These are phyloP conservation scores for Clarkia xantiana DNA, from an alignment of 345 rosid species.

Conservation along the genomic window DNA sequence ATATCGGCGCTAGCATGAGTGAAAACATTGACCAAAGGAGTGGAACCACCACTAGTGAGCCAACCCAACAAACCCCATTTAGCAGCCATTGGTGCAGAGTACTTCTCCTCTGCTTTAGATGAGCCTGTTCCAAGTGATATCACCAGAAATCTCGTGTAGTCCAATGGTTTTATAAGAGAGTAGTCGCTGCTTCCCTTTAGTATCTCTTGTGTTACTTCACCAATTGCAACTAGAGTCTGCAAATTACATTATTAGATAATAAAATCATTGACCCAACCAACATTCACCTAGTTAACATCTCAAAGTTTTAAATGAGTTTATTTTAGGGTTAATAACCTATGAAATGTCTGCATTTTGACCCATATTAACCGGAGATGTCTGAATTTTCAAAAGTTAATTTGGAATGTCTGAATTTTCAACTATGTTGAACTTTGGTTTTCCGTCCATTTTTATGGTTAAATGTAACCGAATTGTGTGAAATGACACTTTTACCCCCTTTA, in stretches of 20 bases:
- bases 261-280: no score
- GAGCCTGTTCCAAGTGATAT: conserved; percentile 63
- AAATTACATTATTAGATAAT: not conserved
- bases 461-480: no score
- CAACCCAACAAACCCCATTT: conserved; percentile 59
- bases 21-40: conserved; percentile 41
- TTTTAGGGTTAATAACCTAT: no score
- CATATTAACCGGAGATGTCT: no score
- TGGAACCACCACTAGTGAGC: conserved; percentile 31
- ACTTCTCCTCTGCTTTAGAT: conserved; percentile 17
- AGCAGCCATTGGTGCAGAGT: conserved; percentile 26
- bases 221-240: conserved; percentile 54
- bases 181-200: conserved; percentile 34
- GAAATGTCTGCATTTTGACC: no score
- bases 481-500: no score
- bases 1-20: conserved; percentile 33
- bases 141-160: conserved; percentile 36
- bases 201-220: conserved; percentile 44
- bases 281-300: no score
- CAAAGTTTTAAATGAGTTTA: no score
- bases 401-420: no score
- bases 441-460: no score
- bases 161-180: conserved; percentile 21
- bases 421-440: no score
- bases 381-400: no score